Conservation (phyloP, 306 rosid genomes). For the Chamaecrista fasciculata region DNA sequence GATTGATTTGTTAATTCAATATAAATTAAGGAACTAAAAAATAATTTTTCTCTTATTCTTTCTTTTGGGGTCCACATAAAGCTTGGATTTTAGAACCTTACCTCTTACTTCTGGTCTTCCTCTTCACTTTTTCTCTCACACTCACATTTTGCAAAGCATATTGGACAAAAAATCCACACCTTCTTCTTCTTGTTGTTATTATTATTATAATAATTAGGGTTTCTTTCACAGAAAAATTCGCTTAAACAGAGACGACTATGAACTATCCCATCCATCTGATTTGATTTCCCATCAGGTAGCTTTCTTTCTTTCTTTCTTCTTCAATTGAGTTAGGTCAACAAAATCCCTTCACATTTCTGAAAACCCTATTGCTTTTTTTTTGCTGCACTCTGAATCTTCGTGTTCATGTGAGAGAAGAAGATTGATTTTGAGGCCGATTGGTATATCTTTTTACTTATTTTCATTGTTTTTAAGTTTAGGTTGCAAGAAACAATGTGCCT, state of each 20-base stretch:
- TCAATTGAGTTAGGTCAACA: slow-evolving; percentile 59
- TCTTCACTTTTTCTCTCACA: background rate
- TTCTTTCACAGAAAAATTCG: slow-evolving; percentile 14
- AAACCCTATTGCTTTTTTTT: slow-evolving; percentile 19
- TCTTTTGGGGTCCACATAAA: too few relatives aligned
- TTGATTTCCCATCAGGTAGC: background rate
- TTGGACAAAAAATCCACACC: background rate
- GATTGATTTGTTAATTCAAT: too few relatives aligned
- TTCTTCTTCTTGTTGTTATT: background rate
- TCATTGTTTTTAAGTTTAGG: slow-evolving; percentile 19
- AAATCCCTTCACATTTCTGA: slow-evolving; percentile 52
- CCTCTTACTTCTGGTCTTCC: background rate
- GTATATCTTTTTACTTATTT: background rate
- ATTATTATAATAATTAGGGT: slow-evolving; percentile 17
- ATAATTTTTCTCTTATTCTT: too few relatives aligned
- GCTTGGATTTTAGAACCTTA: slow-evolving; percentile 20
- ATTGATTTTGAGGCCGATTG: slow-evolving; percentile 28
- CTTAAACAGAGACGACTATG: slow-evolving; percentile 25
- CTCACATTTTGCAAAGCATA: background rate
- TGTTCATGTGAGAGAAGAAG: background rate
- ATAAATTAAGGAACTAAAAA: too few relatives aligned
- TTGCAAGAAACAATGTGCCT: slow-evolving; percentile 38
- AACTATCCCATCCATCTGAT: background rate
- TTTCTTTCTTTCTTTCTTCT: too few relatives aligned
- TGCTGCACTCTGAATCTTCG: slow-evolving; percentile 19